These are phyloP conservation scores for Calonectria fujianensis DNA, from an alignment of 2,329 filamentous ascomycete genomes.

Conservation along the genomic window DNA sequence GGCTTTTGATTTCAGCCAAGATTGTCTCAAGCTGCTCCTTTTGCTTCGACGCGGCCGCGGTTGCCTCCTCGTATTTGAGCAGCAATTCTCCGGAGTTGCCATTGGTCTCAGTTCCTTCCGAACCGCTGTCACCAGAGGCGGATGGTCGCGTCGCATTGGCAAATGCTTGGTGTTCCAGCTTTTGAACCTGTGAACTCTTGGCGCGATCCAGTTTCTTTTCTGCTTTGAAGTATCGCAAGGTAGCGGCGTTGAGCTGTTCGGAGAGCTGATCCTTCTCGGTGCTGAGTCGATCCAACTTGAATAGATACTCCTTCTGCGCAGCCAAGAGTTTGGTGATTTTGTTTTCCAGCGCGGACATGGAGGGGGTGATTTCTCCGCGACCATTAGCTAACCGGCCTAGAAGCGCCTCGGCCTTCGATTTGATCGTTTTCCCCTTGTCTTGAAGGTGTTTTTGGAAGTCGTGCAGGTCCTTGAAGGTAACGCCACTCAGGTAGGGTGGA, in stretches of 20 bases:
- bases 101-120: conserved; percentile 71
- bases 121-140: conserved; percentile 66
- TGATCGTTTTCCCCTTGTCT: conserved; percentile 84
- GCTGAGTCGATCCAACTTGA: conserved; percentile 84
- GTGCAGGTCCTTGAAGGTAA: conserved; percentile 77
- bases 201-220: conserved; percentile 95
- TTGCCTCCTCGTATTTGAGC: conserved; percentile 84
- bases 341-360: conserved; percentile 82
- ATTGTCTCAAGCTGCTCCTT: conserved; percentile 91
- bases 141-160: conserved; percentile 77
- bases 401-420: conserved; percentile 82
- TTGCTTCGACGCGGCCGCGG: conserved; percentile 85
- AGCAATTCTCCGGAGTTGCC: conserved; percentile 80
- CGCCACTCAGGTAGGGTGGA: conserved; percentile 73
- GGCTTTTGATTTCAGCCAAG: conserved; percentile 82
- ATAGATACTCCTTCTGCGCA: conserved; percentile 86
- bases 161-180: conserved; percentile 92
- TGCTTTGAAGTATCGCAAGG: conserved; percentile 93
- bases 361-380: conserved; percentile 76
- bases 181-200: conserved; percentile 92
- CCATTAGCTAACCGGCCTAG: conserved; percentile 74
- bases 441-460: conserved; percentile 90
- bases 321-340: conserved; percentile 86
- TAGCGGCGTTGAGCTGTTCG: conserved; percentile 90
- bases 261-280: conserved; percentile 90